Base-by-base conservation (phyloP, 768 basidiomycete genomes). In the Psilocybe azurescens region DNA sequence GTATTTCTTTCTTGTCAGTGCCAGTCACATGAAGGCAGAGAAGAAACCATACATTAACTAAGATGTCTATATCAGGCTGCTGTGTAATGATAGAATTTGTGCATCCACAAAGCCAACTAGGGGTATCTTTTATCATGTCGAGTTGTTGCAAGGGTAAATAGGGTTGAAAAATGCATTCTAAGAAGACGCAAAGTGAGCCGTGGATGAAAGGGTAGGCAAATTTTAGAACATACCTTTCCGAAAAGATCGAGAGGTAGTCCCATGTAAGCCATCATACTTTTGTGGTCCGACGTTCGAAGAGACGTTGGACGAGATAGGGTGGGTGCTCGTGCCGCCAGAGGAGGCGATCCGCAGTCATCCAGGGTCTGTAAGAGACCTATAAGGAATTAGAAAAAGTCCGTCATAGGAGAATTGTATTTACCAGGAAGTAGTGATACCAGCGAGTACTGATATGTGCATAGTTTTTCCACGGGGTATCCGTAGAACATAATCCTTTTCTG, bases 401-500 rank as follows among this genome's bases (percentile, higher is more conserved):
- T 28, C 9, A 28, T 18, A 47, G 36, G 57, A 56, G 66, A 49
- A 39, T 29, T 20, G 50, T 9, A 70, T 83, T 51, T 54, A 93
- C 94, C 92, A 9, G 97, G 97, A 62, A 99, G 83, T 7, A 99
- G 81, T 0, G 97, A 95, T 51, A 97, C 86, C n/a, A 99, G 82
- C 0, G 95, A 97, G 74, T 99, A 99, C 73, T 99, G 97, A 71
- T 94, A 98, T 28, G 95, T 98, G 78, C 97, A 98, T 18, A 99
- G 78, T 50, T 89, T 88, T 75, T 99, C 97, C 2, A 99, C 97
- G 0, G 97, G 97, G 70, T 97, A 94, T 5, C 96, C 96, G 69
- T 86, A 97, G 75, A 99, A 96, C 89, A 99, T 91, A 61, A 99
- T 91, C 80, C 91, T 84, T 75, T n/a, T 94, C 73, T 99, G 97